Percentiles rank a stretch among this genome's conserved stretches.
Conservation (phyloP, 306 rosid genomes). For the Malus sieversii region DNA sequence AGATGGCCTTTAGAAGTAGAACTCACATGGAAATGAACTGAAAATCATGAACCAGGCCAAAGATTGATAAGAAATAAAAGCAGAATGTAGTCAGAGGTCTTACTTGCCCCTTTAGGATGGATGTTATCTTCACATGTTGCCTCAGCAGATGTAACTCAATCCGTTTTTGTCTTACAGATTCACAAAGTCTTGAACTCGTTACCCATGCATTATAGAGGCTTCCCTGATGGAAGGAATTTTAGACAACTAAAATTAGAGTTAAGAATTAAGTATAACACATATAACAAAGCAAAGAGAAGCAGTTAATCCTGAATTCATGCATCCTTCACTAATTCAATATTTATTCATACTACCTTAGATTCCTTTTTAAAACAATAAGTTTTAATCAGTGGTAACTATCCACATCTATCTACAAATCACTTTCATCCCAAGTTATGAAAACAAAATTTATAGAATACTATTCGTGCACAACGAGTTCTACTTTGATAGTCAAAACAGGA, state of each 20-base stretch:
- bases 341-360: background rate
- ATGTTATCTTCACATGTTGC: slow-evolving; percentile 58
- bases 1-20: background rate
- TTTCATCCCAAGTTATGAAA: background rate
- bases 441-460: background rate
- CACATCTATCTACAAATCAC: background rate
- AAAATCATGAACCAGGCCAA: background rate
- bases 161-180: slow-evolving; percentile 81
- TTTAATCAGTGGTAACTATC: background rate
- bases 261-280: background rate
- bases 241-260: slow-evolving; percentile 4
- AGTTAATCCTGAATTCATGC: background rate
- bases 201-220: slow-evolving; percentile 70
- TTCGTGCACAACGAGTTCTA: background rate
- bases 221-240: slow-evolving; percentile 50
- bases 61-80: slow-evolving; percentile 9
- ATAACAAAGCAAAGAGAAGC: background rate
- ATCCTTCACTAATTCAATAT: background rate
- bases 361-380: background rate
- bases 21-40: background rate
- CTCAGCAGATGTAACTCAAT: slow-evolving; percentile 56
- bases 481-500: background rate
- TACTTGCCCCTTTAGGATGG: slow-evolving; percentile 83
- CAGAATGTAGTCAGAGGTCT: slow-evolving; percentile 21
- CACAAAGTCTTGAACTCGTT: slow-evolving; percentile 62